Evolutionary conservation across 208 protist species (phyloP).

Genomic region (Balamuthia mandrillaris): DNA sequence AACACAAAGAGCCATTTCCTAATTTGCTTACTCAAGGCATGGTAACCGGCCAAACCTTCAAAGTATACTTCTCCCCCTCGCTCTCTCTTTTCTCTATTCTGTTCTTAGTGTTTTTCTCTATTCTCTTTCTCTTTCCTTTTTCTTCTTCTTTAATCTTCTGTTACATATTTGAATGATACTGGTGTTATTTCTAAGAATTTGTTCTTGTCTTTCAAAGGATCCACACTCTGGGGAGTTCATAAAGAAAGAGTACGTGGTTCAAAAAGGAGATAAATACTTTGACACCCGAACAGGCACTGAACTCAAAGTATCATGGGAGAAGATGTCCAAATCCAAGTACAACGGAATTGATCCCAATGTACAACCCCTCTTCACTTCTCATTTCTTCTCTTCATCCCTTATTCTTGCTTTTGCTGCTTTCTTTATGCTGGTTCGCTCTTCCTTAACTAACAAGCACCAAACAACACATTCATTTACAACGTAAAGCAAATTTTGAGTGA

Average conservation of each 20-base stretch:
- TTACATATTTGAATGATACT: not conserved
- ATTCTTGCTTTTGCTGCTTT: not conserved
- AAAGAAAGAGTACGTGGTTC: conserved; percentile 32
- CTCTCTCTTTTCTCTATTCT: conserved; percentile 32
- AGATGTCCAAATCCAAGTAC: conserved; percentile 82
- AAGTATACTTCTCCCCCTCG: conserved; percentile 9
- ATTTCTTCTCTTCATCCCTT: not conserved
- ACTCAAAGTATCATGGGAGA: conserved; percentile 65
- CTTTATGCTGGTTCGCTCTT: not conserved
- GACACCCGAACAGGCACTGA: conserved; percentile 1
- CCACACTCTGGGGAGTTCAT: not conserved
- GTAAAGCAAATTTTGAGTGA: conserved; percentile 41
- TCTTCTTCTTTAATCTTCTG: not conserved
- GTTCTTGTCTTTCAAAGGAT: conserved; percentile 11
- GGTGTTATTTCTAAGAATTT: not conserved
- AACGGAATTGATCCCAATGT: conserved; percentile 75
- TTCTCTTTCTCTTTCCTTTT: conserved; percentile 24
- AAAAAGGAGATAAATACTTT: not conserved
- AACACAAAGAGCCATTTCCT: conserved; percentile 70
- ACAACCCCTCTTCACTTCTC: not conserved
- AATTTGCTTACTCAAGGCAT: conserved; percentile 73
- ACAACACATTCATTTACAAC: not conserved
- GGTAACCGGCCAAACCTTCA: conserved; percentile 59
- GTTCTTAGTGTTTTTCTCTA: not conserved
- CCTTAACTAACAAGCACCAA: not conserved